A percentile compares a stretch with the other conserved stretches of the same genome.
phyloP scores from a whole-genome alignment of 495 filamentous ascomycete genomes.

The Penicillium egyptiacum region DNA sequence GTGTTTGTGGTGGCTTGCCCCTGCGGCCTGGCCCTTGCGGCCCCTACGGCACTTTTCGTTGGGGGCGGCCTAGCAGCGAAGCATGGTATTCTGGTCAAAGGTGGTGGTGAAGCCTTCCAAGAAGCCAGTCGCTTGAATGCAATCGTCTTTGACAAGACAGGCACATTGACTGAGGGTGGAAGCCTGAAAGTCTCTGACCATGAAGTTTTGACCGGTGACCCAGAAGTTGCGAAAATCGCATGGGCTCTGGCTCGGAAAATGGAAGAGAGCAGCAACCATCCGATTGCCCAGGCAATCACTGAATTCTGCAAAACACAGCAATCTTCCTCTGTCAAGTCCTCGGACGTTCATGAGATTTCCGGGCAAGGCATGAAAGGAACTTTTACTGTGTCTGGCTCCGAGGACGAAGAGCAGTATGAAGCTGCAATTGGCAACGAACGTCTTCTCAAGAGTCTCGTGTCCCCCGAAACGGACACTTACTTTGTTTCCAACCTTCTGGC shows the following conservation, averaged over 20 bases:
- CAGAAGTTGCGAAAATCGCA: constrained; percentile 36
- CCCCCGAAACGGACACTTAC: constrained; percentile 31
- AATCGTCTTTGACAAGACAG: constrained; percentile 96
- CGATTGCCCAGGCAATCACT: constrained; percentile 80
- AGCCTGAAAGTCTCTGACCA: constrained; percentile 77
- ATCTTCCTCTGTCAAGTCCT: constrained; percentile 33
- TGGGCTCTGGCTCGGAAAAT: constrained; percentile 61
- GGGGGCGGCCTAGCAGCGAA: constrained; percentile 85
- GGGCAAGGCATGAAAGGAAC: constrained; percentile 78
- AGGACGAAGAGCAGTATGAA: constrained; percentile 45
- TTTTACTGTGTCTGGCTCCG: constrained; percentile 47
- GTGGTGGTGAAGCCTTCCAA: constrained; percentile 95
- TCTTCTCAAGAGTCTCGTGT: constrained; percentile 52
- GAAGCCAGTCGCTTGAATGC: constrained; percentile 83
- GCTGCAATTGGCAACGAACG: constrained; percentile 83
- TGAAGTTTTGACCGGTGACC: constrained; percentile 50
- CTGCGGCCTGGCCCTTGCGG: constrained; percentile 87
- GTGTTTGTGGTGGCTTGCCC: constrained; percentile 96
- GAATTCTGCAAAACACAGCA: constrained; percentile 57
- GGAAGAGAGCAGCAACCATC: constrained; percentile 84
- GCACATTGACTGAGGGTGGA: constrained; percentile 84
- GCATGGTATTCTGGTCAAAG: constrained; percentile 87
- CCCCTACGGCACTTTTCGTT: constrained; percentile 91
- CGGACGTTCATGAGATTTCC: constrained; percentile 68
- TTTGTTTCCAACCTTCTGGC: constrained; percentile 52